A percentile compares a stretch with the other conserved stretches of the same genome.
phyloP scores from a whole-genome alignment of 2,329 filamentous ascomycete genomes.

The Dactylonectria macrodidyma region DNA sequence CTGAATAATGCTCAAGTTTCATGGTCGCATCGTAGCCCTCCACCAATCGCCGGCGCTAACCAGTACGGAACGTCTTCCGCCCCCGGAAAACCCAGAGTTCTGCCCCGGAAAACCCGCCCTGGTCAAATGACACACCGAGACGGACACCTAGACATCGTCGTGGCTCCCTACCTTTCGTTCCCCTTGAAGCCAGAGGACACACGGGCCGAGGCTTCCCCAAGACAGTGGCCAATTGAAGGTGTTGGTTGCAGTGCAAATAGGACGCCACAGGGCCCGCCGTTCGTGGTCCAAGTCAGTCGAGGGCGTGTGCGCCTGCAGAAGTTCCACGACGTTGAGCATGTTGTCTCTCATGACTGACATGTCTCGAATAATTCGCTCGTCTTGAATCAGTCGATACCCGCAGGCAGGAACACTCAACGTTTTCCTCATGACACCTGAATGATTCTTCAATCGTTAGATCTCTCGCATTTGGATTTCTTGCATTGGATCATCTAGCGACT shows the following conservation, averaged over 20 bases:
- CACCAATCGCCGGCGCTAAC: slow-evolving; percentile 5
- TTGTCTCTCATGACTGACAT: slow-evolving; percentile 40
- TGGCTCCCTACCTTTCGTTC: slow-evolving; percentile 17
- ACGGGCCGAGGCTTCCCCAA: slow-evolving; percentile 1
- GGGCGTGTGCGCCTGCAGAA: slow-evolving; percentile 43
- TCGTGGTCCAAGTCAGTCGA: slow-evolving; percentile 39
- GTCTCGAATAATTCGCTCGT: slow-evolving; percentile 28
- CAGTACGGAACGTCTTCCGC: slow-evolving; percentile 22
- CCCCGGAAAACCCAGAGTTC: slow-evolving; percentile 8
- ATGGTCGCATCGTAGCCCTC: not conserved
- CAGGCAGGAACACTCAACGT: slow-evolving; percentile 17
- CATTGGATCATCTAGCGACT: slow-evolving; percentile 10
- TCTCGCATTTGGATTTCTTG: not conserved
- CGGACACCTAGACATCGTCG: slow-evolving; percentile 8
- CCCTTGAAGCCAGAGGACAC: slow-evolving; percentile 1
- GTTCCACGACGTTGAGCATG: slow-evolving; percentile 34
- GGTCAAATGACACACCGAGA: slow-evolving; percentile 9
- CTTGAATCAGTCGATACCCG: slow-evolving; percentile 37
- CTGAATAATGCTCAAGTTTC: slow-evolving; percentile 20
- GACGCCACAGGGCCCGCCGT: slow-evolving; percentile 45
- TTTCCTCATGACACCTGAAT: slow-evolving; percentile 10
- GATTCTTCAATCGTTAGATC: too few species aligned
- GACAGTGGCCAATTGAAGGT: slow-evolving; percentile 30
- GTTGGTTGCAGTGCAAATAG: slow-evolving; percentile 31
- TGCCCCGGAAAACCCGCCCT: slow-evolving; percentile 10